These are phyloP conservation scores for Penicillium malachiteum DNA, from an alignment of 495 filamentous ascomycete genomes.

Conservation along the genomic window DNA sequence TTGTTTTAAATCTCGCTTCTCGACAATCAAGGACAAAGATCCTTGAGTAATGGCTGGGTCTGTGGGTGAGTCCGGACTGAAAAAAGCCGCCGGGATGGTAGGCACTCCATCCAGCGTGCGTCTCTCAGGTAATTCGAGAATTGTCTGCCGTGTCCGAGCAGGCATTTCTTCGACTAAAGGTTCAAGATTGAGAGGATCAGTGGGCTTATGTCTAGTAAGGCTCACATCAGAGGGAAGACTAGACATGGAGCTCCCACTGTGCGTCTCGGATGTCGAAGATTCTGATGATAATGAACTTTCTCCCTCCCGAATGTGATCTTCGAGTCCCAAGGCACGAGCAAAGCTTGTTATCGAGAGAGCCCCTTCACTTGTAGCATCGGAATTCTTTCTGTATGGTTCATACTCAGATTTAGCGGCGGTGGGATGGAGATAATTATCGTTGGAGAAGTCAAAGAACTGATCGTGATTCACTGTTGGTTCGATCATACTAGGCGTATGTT, in stretches of 20 bases:
- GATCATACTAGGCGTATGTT: slow-evolving; percentile 3
- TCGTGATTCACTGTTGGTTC: slow-evolving; percentile 4
- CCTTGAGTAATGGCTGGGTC: slow-evolving; percentile 55
- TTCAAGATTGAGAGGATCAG: slow-evolving; percentile 33
- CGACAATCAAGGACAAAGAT: slow-evolving; percentile 39
- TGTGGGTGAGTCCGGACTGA: slow-evolving; percentile 57
- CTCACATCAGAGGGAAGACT: slow-evolving; percentile 51
- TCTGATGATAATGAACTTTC: slow-evolving; percentile 70
- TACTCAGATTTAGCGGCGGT: slow-evolving; percentile 9
- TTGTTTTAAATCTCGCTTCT: slow-evolving; percentile 15
- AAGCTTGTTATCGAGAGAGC: slow-evolving; percentile 40
- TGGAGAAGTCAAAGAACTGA: slow-evolving; percentile 4
- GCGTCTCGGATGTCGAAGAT: slow-evolving; percentile 62
- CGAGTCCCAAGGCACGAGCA: slow-evolving; percentile 40
- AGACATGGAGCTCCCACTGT: slow-evolving; percentile 71
- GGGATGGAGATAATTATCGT: slow-evolving; percentile 19
- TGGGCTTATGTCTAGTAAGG: slow-evolving; percentile 30
- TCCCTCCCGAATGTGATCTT: slow-evolving; percentile 41
- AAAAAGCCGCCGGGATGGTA: slow-evolving; percentile 31
- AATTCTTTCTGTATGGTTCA: slow-evolving; percentile 23
- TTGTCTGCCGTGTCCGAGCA: slow-evolving; percentile 15
- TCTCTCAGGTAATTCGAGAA: slow-evolving; percentile 20
- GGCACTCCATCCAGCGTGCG: slow-evolving; percentile 34
- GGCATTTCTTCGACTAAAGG: slow-evolving; percentile 40
- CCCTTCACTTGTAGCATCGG: slow-evolving; percentile 35